Percentiles rank a stretch among this genome's conserved stretches.
Conservation (phyloP, 164 flowering plant genomes). For the Pachysandra terminalis region DNA sequence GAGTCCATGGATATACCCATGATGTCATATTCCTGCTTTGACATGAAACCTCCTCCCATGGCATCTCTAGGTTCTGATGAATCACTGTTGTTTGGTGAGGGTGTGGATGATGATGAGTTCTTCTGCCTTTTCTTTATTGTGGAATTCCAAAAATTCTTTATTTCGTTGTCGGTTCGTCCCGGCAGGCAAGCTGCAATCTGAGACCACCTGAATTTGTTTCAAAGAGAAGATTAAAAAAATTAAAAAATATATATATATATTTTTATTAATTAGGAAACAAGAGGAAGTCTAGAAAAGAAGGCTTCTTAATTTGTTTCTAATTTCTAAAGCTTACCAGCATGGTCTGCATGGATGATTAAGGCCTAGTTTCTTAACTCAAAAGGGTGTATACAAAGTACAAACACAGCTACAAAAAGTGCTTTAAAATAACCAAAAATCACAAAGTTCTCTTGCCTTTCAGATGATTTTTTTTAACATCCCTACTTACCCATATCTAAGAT, state of each 20-base stretch:
- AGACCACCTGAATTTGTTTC: conserved; percentile 56
- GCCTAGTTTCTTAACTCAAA: background rate
- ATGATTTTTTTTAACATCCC: no score
- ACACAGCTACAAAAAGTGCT: no score
- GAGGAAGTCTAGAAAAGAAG: background rate
- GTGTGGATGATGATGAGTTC: conserved; percentile 22
- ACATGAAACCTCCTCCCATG: conserved; percentile 23
- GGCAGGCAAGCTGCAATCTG: conserved; percentile 82
- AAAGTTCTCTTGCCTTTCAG: no score
- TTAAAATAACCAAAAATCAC: no score
- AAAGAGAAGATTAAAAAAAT: background rate
- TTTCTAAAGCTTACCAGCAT: background rate
- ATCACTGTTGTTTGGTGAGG: conserved; percentile 55
- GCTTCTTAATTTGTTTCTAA: background rate
- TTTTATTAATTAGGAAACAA: conserved; percentile 6
- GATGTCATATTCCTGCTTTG: conserved; percentile 39
- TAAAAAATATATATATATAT: background rate
- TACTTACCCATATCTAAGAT: no score
- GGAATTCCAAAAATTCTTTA: conserved; percentile 84
- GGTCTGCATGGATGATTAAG: conserved; percentile 14
- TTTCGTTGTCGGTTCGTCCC: conserved; percentile 80
- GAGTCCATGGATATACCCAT: conserved; percentile 42
- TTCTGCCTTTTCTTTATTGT: conserved; percentile 70
- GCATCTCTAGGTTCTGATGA: conserved; percentile 33
- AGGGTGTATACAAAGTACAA: background rate